Percentiles rank a stretch among this genome's conserved stretches.
Evolutionary conservation across 192 early-diverging fungal species (phyloP).

Genomic region (Podila verticillata): DNA sequence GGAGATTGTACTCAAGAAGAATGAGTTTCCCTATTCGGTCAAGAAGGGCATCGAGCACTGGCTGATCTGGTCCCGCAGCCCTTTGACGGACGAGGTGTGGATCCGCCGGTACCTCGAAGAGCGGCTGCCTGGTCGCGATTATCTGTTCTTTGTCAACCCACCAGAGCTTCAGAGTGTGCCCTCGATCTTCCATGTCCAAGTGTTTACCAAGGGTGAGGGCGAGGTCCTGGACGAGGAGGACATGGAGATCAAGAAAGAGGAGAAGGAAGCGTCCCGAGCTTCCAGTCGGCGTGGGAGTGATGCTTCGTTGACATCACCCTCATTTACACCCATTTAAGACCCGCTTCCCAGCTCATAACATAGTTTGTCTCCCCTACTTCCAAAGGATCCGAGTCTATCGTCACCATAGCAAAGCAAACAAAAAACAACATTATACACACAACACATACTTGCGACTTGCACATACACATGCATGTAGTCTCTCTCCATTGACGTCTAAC

Average conservation of each 20-base stretch:
- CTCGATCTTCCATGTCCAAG: conserved; percentile 41
- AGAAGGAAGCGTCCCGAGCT: conserved; percentile 2
- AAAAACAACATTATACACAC: too few species aligned
- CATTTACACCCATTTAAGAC: too few species aligned
- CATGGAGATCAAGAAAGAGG: conserved; percentile 34
- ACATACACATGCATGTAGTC: too few species aligned
- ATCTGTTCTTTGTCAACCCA: conserved; percentile 42
- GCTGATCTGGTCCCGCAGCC: conserved; percentile 41
- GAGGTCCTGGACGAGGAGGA: conserved; percentile 48
- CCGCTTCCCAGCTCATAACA: too few species aligned
- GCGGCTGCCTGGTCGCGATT: conserved; percentile 38
- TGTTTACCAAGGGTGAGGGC: conserved; percentile 47
- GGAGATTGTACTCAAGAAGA: conserved; percentile 37
- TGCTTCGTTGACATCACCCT: too few species aligned
- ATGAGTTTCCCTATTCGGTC: conserved; percentile 50
- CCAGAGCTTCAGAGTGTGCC: conserved; percentile 46
- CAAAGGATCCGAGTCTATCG: too few species aligned
- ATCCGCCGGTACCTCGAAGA: conserved; percentile 41
- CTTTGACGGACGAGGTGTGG: conserved; percentile 41
- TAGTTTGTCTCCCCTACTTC: too few species aligned
- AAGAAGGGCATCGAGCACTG: conserved; percentile 44
- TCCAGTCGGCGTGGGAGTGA: too few species aligned
- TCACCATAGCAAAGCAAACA: too few species aligned
- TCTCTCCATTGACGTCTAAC: too few species aligned
- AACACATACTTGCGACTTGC: too few species aligned